phyloP scores from a whole-genome alignment of 2,329 filamentous ascomycete genomes.

The Paraconiothyrium brasiliense region DNA sequence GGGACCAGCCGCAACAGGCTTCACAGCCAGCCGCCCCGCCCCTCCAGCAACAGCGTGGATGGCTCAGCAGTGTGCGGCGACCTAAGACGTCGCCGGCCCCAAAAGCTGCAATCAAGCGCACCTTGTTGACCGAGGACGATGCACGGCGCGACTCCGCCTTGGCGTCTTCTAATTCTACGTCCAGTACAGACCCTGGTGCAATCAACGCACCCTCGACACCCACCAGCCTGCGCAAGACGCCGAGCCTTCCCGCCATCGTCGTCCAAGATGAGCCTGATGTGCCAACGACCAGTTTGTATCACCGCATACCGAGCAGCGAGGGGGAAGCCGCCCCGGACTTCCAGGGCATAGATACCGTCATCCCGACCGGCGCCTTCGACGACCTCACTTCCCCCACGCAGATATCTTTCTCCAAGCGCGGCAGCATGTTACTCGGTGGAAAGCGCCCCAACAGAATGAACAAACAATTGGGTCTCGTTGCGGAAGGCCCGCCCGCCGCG shows the following conservation, averaged over 20 bases:
- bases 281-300: constrained; percentile 27
- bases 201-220: constrained; percentile 40
- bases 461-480: constrained; percentile 37
- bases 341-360: constrained; percentile 62
- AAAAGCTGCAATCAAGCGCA: constrained; percentile 41
- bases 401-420: constrained; percentile 68
- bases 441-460: constrained; percentile 57
- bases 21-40: background rate
- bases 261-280: constrained; percentile 51
- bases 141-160: constrained; percentile 53
- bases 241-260: constrained; percentile 56
- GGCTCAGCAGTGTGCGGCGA: constrained; percentile 49
- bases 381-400: constrained; percentile 61
- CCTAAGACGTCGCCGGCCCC: constrained; percentile 50
- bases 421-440: constrained; percentile 66
- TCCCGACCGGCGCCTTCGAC: constrained; percentile 64
- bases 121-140: constrained; percentile 44
- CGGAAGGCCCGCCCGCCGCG: constrained; percentile 29
- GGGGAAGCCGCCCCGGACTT: constrained; percentile 43
- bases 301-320: background rate
- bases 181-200: constrained; percentile 34
- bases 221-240: constrained; percentile 47
- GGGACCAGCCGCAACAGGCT: constrained; percentile 3
- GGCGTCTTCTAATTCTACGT: constrained; percentile 46
- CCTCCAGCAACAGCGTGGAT: constrained; percentile 33